A percentile compares a stretch with the other conserved stretches of the same genome.
Evolutionary conservation across 2,329 filamentous ascomycete species (phyloP).

Genomic region (Calycina herbarum): DNA sequence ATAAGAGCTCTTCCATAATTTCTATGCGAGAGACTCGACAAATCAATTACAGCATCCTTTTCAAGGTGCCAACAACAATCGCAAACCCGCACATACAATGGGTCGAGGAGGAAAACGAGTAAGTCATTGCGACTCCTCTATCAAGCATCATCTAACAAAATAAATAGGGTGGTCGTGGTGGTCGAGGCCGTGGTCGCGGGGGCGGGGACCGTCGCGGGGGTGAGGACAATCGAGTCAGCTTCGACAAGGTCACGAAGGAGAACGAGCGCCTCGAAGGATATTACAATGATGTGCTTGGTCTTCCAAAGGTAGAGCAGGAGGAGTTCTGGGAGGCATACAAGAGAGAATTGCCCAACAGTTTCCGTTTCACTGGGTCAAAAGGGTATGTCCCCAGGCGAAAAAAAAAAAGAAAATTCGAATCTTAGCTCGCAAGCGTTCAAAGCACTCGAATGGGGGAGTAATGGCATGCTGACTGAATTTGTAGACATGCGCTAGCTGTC

Average conservation of each 20-base stretch:
- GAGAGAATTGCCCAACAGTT: constrained; percentile 91
- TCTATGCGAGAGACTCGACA: neutral
- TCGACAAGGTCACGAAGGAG: constrained; percentile 65
- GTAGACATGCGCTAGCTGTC: constrained; percentile 85
- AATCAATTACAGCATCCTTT: neutral
- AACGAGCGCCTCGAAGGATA: constrained; percentile 85
- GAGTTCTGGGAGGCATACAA: constrained; percentile 83
- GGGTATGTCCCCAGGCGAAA: constrained; percentile 52
- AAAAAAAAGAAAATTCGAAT: neutral
- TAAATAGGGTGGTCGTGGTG: constrained; percentile 23
- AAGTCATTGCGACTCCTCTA: constrained; percentile 11
- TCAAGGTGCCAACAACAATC: neutral
- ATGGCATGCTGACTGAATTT: neutral
- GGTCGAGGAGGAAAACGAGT: constrained; percentile 36
- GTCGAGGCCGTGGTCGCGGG: constrained; percentile 24
- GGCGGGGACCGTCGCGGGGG: constrained; percentile 26
- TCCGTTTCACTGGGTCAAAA: constrained; percentile 94
- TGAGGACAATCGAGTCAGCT: constrained; percentile 43
- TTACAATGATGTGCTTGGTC: constrained; percentile 76
- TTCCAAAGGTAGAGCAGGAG: constrained; percentile 75
- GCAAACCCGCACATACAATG: constrained; percentile 23
- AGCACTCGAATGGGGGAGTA: neutral
- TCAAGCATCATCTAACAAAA: neutral
- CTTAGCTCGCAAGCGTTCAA: neutral
- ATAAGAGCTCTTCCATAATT: constrained; percentile 3